These are phyloP conservation scores for Wickerhamomyces tratensis DNA, from an alignment of 805 yeast species.

Conservation along the genomic window DNA sequence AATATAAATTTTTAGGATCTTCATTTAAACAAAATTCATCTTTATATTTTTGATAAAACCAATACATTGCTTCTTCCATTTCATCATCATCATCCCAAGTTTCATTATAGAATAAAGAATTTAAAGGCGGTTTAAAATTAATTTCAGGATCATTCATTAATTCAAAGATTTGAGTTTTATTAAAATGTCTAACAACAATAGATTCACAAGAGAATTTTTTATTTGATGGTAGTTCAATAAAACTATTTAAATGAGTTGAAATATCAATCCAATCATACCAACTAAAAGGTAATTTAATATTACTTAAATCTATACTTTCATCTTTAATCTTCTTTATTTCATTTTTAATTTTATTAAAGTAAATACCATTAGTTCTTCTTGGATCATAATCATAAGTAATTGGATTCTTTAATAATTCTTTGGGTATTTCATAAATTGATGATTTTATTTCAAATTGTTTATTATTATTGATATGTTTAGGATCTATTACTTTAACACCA, in stretches of 20 bases:
- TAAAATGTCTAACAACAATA: conserved; percentile 5
- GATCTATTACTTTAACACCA: no score
- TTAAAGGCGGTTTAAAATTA: no score
- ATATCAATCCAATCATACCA: conserved; percentile 53
- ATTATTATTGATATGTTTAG: no score
- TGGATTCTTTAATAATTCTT: conserved; percentile 2
- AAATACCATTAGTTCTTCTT: conserved; percentile 41
- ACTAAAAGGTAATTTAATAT: conserved; percentile 31
- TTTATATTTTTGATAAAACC: no score
- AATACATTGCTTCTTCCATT: no score
- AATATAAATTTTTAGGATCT: conserved; percentile 2
- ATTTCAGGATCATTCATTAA: not conserved
- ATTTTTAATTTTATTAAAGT: conserved; percentile 30
- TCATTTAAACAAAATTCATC: conserved; percentile 7
- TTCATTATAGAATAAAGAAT: no score
- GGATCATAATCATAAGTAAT: conserved; percentile 44
- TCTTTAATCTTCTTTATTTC: not conserved
- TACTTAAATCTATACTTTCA: not conserved
- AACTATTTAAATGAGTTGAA: conserved; percentile 26
- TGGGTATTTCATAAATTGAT: no score
- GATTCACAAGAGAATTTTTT: conserved; percentile 12
- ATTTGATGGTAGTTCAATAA: conserved; percentile 19
- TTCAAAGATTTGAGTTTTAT: not conserved
- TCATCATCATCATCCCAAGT: no score
- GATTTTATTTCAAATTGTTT: no score